Evolutionary conservation across 2,329 filamentous ascomycete species (phyloP).

Genomic region (Venturia nashicola): DNA sequence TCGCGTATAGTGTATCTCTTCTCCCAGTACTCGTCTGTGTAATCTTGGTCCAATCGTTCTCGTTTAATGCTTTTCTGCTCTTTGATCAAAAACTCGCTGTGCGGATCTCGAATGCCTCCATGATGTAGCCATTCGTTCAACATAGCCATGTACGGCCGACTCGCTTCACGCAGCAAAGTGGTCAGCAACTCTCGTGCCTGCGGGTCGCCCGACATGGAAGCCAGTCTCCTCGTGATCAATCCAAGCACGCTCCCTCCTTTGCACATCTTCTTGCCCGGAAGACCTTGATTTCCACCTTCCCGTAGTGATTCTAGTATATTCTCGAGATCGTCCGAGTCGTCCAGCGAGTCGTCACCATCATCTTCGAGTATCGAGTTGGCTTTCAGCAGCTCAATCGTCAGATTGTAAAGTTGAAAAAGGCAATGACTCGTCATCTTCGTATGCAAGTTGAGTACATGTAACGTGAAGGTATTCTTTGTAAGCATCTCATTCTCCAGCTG

Average conservation of each 20-base stretch:
- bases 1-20: constrained; percentile 91
- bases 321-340: constrained; percentile 78
- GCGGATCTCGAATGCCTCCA: constrained; percentile 86
- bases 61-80: constrained; percentile 91
- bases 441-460: constrained; percentile 87
- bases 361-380: constrained; percentile 81
- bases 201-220: constrained; percentile 87
- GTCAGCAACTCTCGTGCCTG: constrained; percentile 73
- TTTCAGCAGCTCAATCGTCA: constrained; percentile 67
- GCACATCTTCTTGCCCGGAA: constrained; percentile 75
- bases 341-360: constrained; percentile 50
- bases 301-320: constrained; percentile 83
- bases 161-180: constrained; percentile 72
- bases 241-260: constrained; percentile 95
- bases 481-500: constrained; percentile 90
- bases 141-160: constrained; percentile 94
- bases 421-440: constrained; percentile 84
- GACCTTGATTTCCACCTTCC: constrained; percentile 73
- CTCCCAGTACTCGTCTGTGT: constrained; percentile 99
- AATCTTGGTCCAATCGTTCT: constrained; percentile 85
- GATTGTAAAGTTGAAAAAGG: constrained; percentile 76
- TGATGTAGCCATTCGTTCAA: constrained; percentile 97
- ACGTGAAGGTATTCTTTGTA: constrained; percentile 76
- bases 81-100: constrained; percentile 87
- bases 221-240: constrained; percentile 69